Evolutionary conservation across 495 filamentous ascomycete species (phyloP).

Genomic region (Aspergillus haitiensis): DNA sequence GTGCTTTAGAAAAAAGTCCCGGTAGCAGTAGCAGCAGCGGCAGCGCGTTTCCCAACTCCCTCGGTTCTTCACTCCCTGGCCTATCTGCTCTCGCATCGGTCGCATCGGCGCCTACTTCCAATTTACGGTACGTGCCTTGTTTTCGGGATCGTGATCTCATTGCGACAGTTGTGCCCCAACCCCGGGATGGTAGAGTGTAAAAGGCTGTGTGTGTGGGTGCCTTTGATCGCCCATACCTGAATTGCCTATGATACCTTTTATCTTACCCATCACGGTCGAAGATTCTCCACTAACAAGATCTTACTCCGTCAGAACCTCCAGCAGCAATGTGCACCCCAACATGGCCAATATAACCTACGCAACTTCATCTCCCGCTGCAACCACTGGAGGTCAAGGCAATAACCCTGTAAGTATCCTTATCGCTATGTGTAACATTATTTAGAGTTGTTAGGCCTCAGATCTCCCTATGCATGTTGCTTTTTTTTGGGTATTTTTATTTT

Average conservation of each 20-base stretch:
- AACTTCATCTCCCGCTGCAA: slow-evolving; percentile 66
- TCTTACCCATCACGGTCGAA: slow-evolving; percentile 17
- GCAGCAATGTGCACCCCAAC: slow-evolving; percentile 48
- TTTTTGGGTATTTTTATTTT: slow-evolving; percentile 33
- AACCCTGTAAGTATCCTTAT: slow-evolving; percentile 59
- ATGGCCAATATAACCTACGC: slow-evolving; percentile 62
- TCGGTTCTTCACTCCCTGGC: slow-evolving; percentile 53
- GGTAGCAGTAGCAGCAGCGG: slow-evolving; percentile 28
- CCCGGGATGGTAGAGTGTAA: background rate
- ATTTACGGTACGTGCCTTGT: slow-evolving; percentile 60
- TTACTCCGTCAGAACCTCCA: slow-evolving; percentile 46
- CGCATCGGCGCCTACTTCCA: slow-evolving; percentile 61
- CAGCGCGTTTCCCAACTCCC: slow-evolving; percentile 31
- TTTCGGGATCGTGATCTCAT: background rate
- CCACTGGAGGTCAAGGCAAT: slow-evolving; percentile 63
- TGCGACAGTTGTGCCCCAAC: slow-evolving; percentile 1
- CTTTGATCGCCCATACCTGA: background rate
- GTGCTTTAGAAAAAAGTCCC: slow-evolving; percentile 28
- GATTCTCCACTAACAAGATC: slow-evolving; percentile 35
- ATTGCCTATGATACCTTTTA: background rate
- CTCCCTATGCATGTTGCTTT: slow-evolving; percentile 20
- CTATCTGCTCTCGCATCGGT: slow-evolving; percentile 64
- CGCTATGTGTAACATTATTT: slow-evolving; percentile 10
- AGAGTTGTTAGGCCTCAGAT: slow-evolving; percentile 8
- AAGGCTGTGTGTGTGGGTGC: background rate